These are phyloP conservation scores for Closterium sp. DNA, from an alignment of 139 green algal species.

Conservation along the genomic window DNA sequence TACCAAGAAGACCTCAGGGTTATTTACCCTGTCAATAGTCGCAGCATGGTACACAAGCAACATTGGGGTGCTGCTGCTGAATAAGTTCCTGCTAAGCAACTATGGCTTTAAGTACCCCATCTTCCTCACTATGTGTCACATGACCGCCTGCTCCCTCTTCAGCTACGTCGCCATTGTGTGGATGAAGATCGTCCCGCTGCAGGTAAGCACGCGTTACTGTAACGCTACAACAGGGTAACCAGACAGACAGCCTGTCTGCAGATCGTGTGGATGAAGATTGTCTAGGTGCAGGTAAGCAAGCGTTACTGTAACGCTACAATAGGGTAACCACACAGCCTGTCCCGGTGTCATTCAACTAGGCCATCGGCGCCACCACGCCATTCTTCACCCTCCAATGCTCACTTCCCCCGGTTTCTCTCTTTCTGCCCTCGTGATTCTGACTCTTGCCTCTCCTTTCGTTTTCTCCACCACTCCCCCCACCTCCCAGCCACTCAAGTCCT, in stretches of 20 bases:
- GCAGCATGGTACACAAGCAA: conserved; percentile 80
- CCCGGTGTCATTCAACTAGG: conserved; percentile 90
- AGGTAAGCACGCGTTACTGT: background rate
- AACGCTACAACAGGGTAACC: conserved; percentile 68
- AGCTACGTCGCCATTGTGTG: conserved; percentile 57
- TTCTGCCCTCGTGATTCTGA: no score
- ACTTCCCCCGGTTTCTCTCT: no score
- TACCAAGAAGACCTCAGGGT: background rate
- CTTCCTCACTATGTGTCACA: conserved; percentile 93
- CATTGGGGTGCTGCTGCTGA: conserved; percentile 91
- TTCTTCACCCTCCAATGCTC: conserved; percentile 62
- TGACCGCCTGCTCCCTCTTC: conserved; percentile 77
- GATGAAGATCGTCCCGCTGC: conserved; percentile 48
- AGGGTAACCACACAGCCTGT: no score
- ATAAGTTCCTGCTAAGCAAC: conserved; percentile 85
- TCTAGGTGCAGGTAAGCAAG: conserved; percentile 63
- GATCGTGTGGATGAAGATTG: conserved; percentile 48
- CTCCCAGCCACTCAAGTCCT: conserved; percentile 58
- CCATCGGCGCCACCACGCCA: conserved; percentile 85
- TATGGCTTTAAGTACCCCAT: conserved; percentile 65
- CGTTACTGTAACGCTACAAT: no score
- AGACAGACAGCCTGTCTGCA: background rate
- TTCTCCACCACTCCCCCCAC: no score
- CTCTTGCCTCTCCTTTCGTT: no score
- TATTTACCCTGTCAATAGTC: conserved; percentile 37